Evolutionary conservation across 768 basidiomycete genomes (phyloP).

Genomic region (Mycena alexandri): DNA sequence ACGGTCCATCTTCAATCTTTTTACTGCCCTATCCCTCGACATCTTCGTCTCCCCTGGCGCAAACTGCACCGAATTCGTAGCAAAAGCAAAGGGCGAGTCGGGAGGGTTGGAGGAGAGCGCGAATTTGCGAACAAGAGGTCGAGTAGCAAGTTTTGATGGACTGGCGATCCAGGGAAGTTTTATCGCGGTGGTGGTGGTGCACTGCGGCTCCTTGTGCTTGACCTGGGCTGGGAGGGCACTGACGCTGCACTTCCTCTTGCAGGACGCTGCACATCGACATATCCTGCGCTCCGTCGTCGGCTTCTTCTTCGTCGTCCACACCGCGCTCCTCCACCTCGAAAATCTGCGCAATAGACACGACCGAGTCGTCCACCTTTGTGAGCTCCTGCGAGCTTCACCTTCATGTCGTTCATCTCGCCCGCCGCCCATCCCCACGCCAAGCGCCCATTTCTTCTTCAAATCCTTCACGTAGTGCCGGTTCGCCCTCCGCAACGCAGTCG

Average conservation of each 20-base stretch:
- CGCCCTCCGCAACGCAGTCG: background rate
- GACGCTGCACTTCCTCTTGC: no score
- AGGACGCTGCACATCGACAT: conserved; percentile 14
- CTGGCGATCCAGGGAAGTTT: no score
- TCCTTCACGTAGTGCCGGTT: background rate
- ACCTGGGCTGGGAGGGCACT: no score
- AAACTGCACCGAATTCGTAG: conserved; percentile 11
- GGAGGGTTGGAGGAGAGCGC: conserved; percentile 12
- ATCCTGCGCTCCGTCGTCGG: background rate
- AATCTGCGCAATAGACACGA: background rate
- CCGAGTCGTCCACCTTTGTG: background rate
- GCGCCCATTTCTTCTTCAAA: conserved; percentile 10
- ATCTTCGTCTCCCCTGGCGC: background rate
- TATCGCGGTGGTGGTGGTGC: no score
- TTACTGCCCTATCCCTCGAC: conserved; percentile 10
- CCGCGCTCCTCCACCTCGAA: background rate
- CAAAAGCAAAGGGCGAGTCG: conserved; percentile 13
- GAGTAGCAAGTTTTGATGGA: background rate
- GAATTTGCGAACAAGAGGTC: background rate
- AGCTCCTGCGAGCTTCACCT: background rate
- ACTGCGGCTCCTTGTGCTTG: no score
- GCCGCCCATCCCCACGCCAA: background rate
- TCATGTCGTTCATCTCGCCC: conserved; percentile 1
- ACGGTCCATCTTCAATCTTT: conserved; percentile 14
- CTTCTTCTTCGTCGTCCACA: background rate